Base-by-base conservation (phyloP, 1,139 yeast genomes). In the Meyerozyma smithsonii region DNA sequence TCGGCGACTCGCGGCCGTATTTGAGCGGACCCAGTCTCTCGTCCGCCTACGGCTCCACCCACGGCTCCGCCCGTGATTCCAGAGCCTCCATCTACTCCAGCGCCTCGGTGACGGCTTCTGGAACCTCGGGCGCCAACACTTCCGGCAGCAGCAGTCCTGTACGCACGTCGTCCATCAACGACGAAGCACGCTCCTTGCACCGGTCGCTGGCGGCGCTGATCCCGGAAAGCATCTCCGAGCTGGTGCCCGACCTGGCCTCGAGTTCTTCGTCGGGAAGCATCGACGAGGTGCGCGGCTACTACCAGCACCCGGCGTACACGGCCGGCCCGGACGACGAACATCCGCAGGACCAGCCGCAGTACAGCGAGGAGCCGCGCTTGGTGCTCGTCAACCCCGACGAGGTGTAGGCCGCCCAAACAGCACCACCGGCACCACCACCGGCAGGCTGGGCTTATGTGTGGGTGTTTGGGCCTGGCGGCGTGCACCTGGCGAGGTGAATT, bases 331-430 rank as follows among this genome's bases (percentile, higher is more conserved):
- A 45, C 34, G 59, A 51, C 17, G 55, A 50, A 15, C 52, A 55
- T 45, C 4, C 30, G 5, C 28, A 8, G 14, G 40, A 52, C 50
- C 46, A 51, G 47, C 48, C 59, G 39, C 59, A 59, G 53, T 51
- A 65, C 52, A 74, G 72, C 30, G 77, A 69, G 15, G 51, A 63
- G 39, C 65, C 72, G 51, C 67, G 74, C 37, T 66, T 84, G 48
- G 79, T 76, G 42, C 77, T 84, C 38, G 90, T 89, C 28, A 84
- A 84, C 46, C 94, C 94, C 0, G 94, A 84, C 42, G 34, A 30
- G 2, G 10, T 14, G 30, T 4, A 26, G 8, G 4, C 15, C 8
- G 8, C 8, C n/a, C 7, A 26, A 11, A 26, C 15, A 11, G 14
- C 4, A 4, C n/a, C 4, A 5, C 16, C 14, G 16, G 16, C 8